Evolutionary conservation across 805 yeast species (phyloP).

Genomic region (Wickerhamomyces hampshirensis): DNA sequence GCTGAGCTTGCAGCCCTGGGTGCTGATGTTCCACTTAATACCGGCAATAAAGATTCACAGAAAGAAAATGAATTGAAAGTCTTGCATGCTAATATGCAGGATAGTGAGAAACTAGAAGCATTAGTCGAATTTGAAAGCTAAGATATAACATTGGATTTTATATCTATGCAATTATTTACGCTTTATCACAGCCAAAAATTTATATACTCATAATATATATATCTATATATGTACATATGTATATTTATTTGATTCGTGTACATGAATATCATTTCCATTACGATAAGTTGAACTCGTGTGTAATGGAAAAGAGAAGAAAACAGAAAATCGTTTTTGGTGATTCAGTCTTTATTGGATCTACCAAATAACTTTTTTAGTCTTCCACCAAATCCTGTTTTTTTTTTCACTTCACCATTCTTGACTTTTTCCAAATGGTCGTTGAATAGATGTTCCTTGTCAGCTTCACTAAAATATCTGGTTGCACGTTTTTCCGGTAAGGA

Average conservation of each 20-base stretch:
- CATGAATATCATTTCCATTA: no score
- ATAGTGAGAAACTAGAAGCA: constrained; percentile 1
- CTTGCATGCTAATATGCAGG: constrained; percentile 25
- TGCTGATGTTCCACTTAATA: constrained; percentile 27
- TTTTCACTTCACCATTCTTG: constrained; percentile 18
- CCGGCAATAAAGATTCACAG: constrained; percentile 7
- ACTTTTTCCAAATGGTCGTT: constrained; percentile 9
- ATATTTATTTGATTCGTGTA: no score
- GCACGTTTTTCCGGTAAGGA: constrained; percentile 22
- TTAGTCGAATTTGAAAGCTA: constrained; percentile 33
- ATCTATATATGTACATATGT: no score
- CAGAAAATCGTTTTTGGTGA: no score
- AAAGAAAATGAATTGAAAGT: constrained; percentile 23
- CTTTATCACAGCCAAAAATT: no score
- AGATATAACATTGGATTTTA: neutral
- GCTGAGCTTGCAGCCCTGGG: constrained; percentile 41
- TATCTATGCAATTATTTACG: no score
- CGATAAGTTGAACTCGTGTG: no score
- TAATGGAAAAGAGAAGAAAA: no score
- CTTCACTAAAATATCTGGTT: constrained; percentile 27
- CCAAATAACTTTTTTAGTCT: constrained; percentile 39
- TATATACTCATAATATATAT: no score
- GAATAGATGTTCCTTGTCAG: constrained; percentile 13
- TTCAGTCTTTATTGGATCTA: constrained; percentile 18
- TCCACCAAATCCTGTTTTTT: constrained; percentile 29